Evolutionary conservation across 2,329 filamentous ascomycete species (phyloP).

Genomic region (Fusarium fujikuroi): DNA sequence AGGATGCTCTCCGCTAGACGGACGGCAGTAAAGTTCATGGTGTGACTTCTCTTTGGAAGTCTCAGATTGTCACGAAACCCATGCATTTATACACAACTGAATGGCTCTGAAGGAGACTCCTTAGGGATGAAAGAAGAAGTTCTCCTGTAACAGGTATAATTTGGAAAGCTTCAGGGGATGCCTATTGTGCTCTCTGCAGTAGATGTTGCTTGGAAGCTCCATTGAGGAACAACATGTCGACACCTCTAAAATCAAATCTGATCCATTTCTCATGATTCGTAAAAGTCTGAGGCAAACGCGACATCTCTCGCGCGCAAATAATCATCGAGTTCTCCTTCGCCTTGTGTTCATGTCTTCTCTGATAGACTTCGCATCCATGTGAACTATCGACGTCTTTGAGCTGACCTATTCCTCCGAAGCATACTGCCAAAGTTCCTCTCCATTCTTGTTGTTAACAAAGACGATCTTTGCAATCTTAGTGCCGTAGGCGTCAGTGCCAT

Average conservation of each 20-base stretch:
- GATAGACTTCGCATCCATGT: neutral
- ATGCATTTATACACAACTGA: neutral
- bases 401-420: neutral
- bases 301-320: neutral
- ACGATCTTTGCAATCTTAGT: slow-evolving; percentile 29
- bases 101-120: neutral
- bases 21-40: neutral
- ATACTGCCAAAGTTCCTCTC: slow-evolving; percentile 23
- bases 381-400: neutral
- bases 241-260: neutral
- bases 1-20: neutral
- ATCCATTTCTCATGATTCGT: neutral
- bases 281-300: neutral
- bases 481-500: slow-evolving; percentile 24
- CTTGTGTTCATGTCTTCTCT: neutral
- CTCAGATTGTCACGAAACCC: neutral
- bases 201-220: neutral
- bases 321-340: neutral
- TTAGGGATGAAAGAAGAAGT: neutral
- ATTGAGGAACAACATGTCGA: neutral
- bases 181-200: neutral
- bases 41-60: neutral
- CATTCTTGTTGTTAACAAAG: slow-evolving; percentile 16
- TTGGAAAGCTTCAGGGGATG: neutral
- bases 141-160: neutral